Evolutionary conservation across 2,329 filamentous ascomycete genomes (phyloP).

Genomic region (Ophiocordyceps camponoti-leonardi): DNA sequence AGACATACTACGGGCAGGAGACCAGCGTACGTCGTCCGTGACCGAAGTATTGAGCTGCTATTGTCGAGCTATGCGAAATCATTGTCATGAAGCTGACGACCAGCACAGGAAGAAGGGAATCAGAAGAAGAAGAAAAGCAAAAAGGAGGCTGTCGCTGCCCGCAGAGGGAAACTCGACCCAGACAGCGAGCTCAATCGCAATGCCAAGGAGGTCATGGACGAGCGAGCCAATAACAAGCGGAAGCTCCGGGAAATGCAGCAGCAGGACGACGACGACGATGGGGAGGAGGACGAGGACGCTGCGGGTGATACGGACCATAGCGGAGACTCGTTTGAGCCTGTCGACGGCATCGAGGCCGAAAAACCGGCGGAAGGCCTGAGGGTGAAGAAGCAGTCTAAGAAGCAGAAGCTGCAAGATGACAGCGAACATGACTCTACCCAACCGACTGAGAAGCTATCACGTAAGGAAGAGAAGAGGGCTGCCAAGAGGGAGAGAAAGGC

Average conservation of each 20-base stretch:
- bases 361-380: constrained; percentile 48
- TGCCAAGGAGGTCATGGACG: constrained; percentile 85
- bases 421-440: constrained; percentile 14
- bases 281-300: too few relatives aligned
- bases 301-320: constrained; percentile 25
- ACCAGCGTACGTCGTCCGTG: constrained; percentile 46
- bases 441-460: constrained; percentile 34
- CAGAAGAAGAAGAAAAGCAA: constrained; percentile 84
- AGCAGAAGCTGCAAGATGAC: constrained; percentile 23
- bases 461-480: constrained; percentile 36
- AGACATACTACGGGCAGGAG: constrained; percentile 80
- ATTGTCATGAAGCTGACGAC: too few relatives aligned
- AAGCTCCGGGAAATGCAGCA: constrained; percentile 51
- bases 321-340: constrained; percentile 20
- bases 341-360: constrained; percentile 40
- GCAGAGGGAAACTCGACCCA: constrained; percentile 79
- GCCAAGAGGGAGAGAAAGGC: constrained; percentile 26
- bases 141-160: constrained; percentile 65
- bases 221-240: constrained; percentile 58
- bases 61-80: not conserved
- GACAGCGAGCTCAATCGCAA: constrained; percentile 65
- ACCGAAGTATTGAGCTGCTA: not conserved
- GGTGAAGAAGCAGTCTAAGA: constrained; percentile 29
- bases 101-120: constrained; percentile 66
- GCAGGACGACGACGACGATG: constrained; percentile 27